Base-by-base conservation (phyloP, 257 asterid genomes). In the Solanum pennellii region DNA sequence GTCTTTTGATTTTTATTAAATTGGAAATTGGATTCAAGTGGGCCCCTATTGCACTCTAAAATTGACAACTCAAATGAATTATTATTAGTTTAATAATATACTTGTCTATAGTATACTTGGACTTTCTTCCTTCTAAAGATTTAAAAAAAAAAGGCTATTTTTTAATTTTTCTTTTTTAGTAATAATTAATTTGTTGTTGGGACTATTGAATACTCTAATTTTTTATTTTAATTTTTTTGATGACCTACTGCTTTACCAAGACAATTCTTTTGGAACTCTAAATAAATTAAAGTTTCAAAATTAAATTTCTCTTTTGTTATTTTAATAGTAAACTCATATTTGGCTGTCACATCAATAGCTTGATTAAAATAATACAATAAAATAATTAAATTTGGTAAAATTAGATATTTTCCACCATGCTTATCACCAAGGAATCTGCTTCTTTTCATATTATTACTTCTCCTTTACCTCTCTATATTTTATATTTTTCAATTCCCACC, bases 221-320 rank as follows among this genome's bases (percentile, higher is more conserved):
- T 16, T 31, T 25, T 25, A 15, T 9, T 4, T 13, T 6, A 13
- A 44, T 69, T 39, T 37, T 27, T 27, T 27, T 80, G 66, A 68
- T 13, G 86, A 33, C 86, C 85, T 56, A 84, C 88, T 84, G 27
- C 84, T 93, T 92, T 90, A 89, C 87, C 90, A 89, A 91, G 90
- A 87, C 90, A 33, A 59, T 14, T 79, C 89, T 86, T 47, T 90
- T 89, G 95, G 89, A 89, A 91, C 89, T 89, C 88, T 88, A 91
- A 90, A 88, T 91, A 91, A 90, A 87, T 91, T 89, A 35, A 82
- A 27, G 5, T 77, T 77, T 44, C 7, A 12, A 25, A 14, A 52
- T 16, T 47, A 16, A 45, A 27, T 9, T 47, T 16, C 15, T 5
- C 65, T 44, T 77, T 29, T 16, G 7, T 16, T 16, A 12, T 80